Base-by-base conservation (phyloP, 2,329 filamentous ascomycete species). In the Calonectria fujianensis region DNA sequence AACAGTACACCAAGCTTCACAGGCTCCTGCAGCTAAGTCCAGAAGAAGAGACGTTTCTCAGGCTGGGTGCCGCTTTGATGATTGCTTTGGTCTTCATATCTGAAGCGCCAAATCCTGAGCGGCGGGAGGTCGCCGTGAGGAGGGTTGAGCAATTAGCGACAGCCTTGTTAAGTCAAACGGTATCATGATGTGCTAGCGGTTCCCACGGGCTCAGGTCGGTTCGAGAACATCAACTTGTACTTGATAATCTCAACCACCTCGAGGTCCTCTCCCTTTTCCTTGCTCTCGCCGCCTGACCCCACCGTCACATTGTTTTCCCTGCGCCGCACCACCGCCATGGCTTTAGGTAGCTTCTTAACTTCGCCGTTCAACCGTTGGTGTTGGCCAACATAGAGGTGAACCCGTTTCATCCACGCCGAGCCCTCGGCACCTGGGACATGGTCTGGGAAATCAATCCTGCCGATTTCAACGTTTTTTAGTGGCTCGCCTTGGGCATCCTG, bases 341-440 rank as follows among this genome's bases (percentile, higher is more conserved):
- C 93, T 81, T 91, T 94, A 8, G 91, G 90, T 65, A 98, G 86
- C 85, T 96, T 98, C 89, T 96, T 98, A 64, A 98, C 93, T 84
- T 98, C 96, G 4, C 97, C 97, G 1, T 93, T 94, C 82, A 98
- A 90, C 74, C 96, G 91, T 86, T 98, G 97, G 83, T 98, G 94
- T 82, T 93, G 91, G 8, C 96, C 97, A 6, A 98, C 91, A 82
- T 96, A 98, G 64, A 98, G 87, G 82, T 98, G 95, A 35, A 96
- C 95, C 45, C 92, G 90, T 85, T 96, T 97, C 94, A 96, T 98
- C 96, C 96, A 98, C 13, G 90, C 90, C 0, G 91, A 93, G 79
- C 91, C 84, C 64, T 81, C 81, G 16, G 80, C 79, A 32, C 79
- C 83, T 16, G 82, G 80, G 11, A 91, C 88, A 83, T 96, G 95